phyloP scores from a whole-genome alignment of 1,284 basidiomycete species.

The Pascua sp. region DNA sequence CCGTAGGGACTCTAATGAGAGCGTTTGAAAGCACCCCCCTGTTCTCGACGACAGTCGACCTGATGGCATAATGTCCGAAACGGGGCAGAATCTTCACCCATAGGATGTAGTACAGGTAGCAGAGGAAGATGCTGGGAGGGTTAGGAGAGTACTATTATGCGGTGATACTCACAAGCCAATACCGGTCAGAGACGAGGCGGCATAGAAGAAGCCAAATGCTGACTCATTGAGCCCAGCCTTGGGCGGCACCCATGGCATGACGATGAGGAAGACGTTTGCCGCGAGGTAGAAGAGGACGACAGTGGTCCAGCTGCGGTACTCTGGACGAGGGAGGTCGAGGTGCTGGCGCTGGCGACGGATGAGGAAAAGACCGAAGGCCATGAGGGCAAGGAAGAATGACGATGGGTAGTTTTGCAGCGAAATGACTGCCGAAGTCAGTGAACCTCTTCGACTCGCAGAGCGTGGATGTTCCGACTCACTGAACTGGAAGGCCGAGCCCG shows the following conservation, averaged over 20 bases:
- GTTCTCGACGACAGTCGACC: constrained; percentile 38
- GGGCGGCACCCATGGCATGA: constrained; percentile 54
- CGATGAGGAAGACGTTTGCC: constrained; percentile 51
- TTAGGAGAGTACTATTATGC: no score
- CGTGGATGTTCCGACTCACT: neutral
- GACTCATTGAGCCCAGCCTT: constrained; percentile 29
- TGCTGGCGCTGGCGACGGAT: constrained; percentile 48
- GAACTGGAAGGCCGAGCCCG: constrained; percentile 58
- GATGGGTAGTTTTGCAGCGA: constrained; percentile 51
- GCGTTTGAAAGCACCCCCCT: constrained; percentile 30
- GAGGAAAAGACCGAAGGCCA: constrained; percentile 51
- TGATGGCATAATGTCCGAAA: constrained; percentile 40
- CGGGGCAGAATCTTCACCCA: constrained; percentile 22
- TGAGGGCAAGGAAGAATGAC: constrained; percentile 51
- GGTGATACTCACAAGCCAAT: constrained; percentile 20
- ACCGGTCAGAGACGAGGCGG: constrained; percentile 35
- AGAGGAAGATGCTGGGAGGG: neutral
- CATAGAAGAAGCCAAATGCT: constrained; percentile 49
- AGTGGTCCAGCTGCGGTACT: constrained; percentile 52
- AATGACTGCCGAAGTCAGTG: constrained; percentile 16
- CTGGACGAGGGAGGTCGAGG: constrained; percentile 45
- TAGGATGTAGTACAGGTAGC: constrained; percentile 16
- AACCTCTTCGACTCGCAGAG: neutral
- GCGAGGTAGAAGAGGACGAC: constrained; percentile 50
- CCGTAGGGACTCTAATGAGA: constrained; percentile 18